Percentiles rank a stretch among this genome's conserved stretches.
Evolutionary conservation across 805 yeast genomes (phyloP).

Genomic region (Candida taoyuanica): DNA sequence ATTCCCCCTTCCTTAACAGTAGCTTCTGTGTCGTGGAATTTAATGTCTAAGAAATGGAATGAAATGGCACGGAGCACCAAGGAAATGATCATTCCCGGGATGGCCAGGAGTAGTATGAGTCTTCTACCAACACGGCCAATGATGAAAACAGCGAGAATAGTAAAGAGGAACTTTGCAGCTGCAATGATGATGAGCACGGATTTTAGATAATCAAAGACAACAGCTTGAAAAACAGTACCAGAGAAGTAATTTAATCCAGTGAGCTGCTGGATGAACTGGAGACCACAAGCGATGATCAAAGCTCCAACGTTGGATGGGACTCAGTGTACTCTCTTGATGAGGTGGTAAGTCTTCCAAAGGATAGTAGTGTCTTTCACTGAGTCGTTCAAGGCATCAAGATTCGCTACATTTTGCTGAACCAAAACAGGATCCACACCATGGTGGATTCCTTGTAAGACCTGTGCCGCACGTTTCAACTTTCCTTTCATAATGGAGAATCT

Average conservation of each 20-base stretch:
- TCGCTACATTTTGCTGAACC: constrained; percentile 63
- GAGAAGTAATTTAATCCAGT: constrained; percentile 96
- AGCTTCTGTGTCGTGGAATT: constrained; percentile 44
- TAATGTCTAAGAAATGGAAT: constrained; percentile 76
- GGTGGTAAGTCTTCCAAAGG: constrained; percentile 49
- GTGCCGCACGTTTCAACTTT: constrained; percentile 56
- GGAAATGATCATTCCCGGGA: constrained; percentile 83
- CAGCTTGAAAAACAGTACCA: constrained; percentile 84
- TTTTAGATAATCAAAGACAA: constrained; percentile 83
- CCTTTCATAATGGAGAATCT: constrained; percentile 78
- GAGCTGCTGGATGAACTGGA: constrained; percentile 95
- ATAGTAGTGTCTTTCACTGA: constrained; percentile 45
- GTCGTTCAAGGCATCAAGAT: constrained; percentile 47
- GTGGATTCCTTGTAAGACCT: constrained; percentile 62
- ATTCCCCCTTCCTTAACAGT: constrained; percentile 36
- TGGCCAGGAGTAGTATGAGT: constrained; percentile 63
- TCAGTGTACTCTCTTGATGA: constrained; percentile 57
- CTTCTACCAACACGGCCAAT: constrained; percentile 90
- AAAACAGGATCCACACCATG: constrained; percentile 55
- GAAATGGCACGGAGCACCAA: constrained; percentile 85
- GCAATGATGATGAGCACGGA: constrained; percentile 93
- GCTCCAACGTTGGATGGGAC: constrained; percentile 85
- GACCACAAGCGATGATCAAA: constrained; percentile 81
- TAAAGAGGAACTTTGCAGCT: constrained; percentile 89
- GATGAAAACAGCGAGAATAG: constrained; percentile 77